phyloP scores from a whole-genome alignment of 2,329 filamentous ascomycete genomes.

The Ophiosphaerella herpotricha region DNA sequence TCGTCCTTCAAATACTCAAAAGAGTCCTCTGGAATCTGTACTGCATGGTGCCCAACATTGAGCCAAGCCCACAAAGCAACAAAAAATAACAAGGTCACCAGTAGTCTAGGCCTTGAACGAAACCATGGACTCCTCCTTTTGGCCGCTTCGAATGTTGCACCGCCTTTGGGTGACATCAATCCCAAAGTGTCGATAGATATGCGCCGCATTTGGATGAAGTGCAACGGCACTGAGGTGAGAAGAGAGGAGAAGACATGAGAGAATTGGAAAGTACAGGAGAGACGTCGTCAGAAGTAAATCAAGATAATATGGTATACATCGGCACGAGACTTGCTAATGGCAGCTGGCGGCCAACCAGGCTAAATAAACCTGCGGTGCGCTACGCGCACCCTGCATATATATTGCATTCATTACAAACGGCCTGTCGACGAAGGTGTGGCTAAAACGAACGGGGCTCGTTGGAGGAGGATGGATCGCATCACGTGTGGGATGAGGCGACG shows the following conservation, averaged over 20 bases:
- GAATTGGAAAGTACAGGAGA: background rate
- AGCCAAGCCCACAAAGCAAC: constrained; percentile 26
- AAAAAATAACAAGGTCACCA: constrained; percentile 31
- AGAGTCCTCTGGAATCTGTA: constrained; percentile 27
- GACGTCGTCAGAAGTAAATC: constrained; percentile 11
- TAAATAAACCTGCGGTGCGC: constrained; percentile 35
- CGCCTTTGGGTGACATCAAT: constrained; percentile 23
- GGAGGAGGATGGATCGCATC: background rate
- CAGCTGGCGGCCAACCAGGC: constrained; percentile 18
- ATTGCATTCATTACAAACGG: background rate
- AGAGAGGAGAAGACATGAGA: constrained; percentile 3
- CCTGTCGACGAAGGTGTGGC: background rate
- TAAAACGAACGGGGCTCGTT: background rate
- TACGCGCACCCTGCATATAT: constrained; percentile 13
- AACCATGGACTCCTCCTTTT: constrained; percentile 25
- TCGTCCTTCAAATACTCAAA: constrained; percentile 29
- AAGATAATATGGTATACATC: constrained; percentile 21
- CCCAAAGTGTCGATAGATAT: constrained; percentile 38
- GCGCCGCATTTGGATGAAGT: constrained; percentile 22
- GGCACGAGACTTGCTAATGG: background rate
- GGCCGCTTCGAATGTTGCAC: constrained; percentile 19
- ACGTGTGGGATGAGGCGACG: background rate
- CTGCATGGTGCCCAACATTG: constrained; percentile 13
- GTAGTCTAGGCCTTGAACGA: constrained; percentile 24
- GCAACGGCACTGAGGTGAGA: constrained; percentile 2